Base-by-base conservation (phyloP, 1,284 basidiomycete species). In the Inonotus obliquus region DNA sequence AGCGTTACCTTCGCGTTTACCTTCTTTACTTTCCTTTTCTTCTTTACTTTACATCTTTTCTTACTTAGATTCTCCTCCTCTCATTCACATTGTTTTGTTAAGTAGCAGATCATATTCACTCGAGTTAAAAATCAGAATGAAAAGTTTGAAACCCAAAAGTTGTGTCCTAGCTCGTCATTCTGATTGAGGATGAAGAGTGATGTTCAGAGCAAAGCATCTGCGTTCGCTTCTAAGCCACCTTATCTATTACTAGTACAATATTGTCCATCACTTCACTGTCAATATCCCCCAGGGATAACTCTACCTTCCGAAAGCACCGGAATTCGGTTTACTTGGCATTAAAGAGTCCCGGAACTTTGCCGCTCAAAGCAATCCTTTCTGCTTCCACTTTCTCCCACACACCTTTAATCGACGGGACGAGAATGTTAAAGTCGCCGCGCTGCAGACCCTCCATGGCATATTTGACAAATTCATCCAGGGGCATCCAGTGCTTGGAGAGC, bases 401-500 rank as follows among this genome's bases (percentile, higher is more conserved):
- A 17, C 11, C 35, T 37, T 57, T 27, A 29, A 41, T 45, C 14
- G 21, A 21, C 10, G 61, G 61, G n/a, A 52, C 39, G 32, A 63
- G n/a, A 41, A 81, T 73, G 37, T 77, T 70, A 2, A 67, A 54
- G 48, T 82, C 76, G 0, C 83, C 84, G 14, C 74, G 75, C 21
- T 71, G 66, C 25, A 88, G 73, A 1, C 81, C 79, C 11, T 78
- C 75, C 71, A 86, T 74, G 0, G 78, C 76, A 10, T 69, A 63
- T 53, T 74, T 70, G 3, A 75, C 82, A 66, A 80, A 87, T 63
- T 81, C 74, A 54, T 77, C 76, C 21, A 86, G 71, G 0, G 85
- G 81, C 81, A 87, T 82, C 84, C 84, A 87, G 54, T 78, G 67
- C 62, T 81, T 81, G 39, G 79, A 79, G 10, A 84, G 67, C 19